Evolutionary conservation across 2,329 filamentous ascomycete species (phyloP).

Genomic region (Macrophomina pseudophaseolina): DNA sequence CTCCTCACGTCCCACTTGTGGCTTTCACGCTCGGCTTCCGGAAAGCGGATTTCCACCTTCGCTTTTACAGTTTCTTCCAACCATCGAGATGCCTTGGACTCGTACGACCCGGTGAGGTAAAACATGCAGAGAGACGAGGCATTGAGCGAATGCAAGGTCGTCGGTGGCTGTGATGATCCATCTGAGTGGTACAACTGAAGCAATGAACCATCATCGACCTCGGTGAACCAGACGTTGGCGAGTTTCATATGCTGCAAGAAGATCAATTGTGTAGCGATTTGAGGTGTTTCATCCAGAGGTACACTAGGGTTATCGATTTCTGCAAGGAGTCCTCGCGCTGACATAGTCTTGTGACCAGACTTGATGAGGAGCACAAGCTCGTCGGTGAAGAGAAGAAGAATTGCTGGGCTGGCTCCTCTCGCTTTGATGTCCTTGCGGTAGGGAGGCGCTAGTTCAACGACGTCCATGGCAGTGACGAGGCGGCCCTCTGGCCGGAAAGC

Average conservation of each 20-base stretch:
- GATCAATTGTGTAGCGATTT: constrained; percentile 61
- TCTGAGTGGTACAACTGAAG: constrained; percentile 48
- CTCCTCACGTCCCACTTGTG: constrained; percentile 80
- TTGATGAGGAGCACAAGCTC: constrained; percentile 79
- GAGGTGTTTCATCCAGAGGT: constrained; percentile 30
- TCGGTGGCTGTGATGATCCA: constrained; percentile 45
- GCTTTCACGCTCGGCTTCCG: constrained; percentile 81
- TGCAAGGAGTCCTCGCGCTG: constrained; percentile 77
- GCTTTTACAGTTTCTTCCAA: constrained; percentile 88
- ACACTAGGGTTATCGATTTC: constrained; percentile 83
- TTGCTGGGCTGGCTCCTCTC: constrained; percentile 58
- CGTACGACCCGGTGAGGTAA: constrained; percentile 74
- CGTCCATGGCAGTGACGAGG: constrained; percentile 80
- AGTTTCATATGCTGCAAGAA: constrained; percentile 77
- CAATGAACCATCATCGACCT: constrained; percentile 45
- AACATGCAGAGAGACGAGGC: constrained; percentile 52
- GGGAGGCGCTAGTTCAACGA: constrained; percentile 75
- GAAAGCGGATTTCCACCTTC: constrained; percentile 81
- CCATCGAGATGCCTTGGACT: constrained; percentile 76
- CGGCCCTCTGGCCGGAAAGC: constrained; percentile 76
- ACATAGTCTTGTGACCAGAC: constrained; percentile 63
- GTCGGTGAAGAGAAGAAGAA: constrained; percentile 85
- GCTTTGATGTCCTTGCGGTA: constrained; percentile 59
- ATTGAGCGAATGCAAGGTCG: constrained; percentile 29
- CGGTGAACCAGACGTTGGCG: constrained; percentile 73